phyloP scores from a whole-genome alignment of 257 asterid genomes.

The Solanum dulcamara region DNA sequence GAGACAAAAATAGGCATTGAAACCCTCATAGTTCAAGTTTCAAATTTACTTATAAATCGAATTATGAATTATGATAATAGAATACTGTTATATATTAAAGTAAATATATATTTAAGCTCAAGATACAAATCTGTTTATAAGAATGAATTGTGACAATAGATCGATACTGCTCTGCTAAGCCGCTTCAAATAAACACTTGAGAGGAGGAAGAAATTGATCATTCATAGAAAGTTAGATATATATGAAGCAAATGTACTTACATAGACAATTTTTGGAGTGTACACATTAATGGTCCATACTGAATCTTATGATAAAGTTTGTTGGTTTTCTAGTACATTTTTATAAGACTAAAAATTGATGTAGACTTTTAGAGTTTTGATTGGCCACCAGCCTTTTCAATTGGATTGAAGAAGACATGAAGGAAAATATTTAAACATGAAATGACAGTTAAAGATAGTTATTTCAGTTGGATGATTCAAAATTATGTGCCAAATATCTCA shows the following conservation, averaged over 20 bases:
- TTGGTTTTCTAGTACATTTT: not conserved
- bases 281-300: not conserved
- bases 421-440: not conserved
- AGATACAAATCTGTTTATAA: not conserved
- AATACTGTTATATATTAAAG: not conserved
- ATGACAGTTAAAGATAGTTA: constrained; percentile 6
- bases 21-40: not conserved
- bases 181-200: not conserved
- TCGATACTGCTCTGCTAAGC: not conserved
- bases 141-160: not conserved
- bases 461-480: constrained; percentile 6
- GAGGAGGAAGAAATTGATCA: not conserved
- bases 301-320: not conserved
- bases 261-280: not conserved
- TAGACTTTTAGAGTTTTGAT: constrained; percentile 2
- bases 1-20: not conserved
- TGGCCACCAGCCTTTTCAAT: not conserved
- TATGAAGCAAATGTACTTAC: not conserved
- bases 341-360: not conserved
- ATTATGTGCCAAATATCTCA: constrained; percentile 21
- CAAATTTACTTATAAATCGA: not conserved
- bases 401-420: constrained; percentile 18
- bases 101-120: not conserved
- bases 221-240: not conserved
- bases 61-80: not conserved